Percentiles rank a stretch among this genome's conserved stretches.
Evolutionary conservation across 345 rosid genomes (phyloP).

Genomic region (Salix koriyanagi): DNA sequence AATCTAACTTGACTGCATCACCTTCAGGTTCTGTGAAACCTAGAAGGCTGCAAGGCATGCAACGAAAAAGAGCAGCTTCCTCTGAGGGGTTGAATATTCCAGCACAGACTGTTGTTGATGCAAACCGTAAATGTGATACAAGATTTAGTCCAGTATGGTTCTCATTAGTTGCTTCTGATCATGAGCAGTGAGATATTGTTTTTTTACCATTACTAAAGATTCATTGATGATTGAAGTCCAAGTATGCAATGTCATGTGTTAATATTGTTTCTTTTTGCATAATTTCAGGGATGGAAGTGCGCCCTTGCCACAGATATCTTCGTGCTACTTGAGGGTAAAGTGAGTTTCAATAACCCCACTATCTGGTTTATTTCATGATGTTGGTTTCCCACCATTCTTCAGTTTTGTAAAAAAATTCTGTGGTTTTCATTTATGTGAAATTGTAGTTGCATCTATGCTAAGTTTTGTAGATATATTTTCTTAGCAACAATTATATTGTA

Average conservation of each 20-base stretch:
- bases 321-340: constrained; percentile 45
- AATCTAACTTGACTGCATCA: constrained; percentile 11
- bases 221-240: neutral
- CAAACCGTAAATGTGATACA: constrained; percentile 17
- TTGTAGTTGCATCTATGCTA: neutral
- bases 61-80: constrained; percentile 15
- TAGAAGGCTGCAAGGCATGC: constrained; percentile 13
- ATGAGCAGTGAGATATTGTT: constrained; percentile 30
- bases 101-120: constrained; percentile 26
- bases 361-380: neutral
- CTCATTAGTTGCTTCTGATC: constrained; percentile 36
- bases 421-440: neutral
- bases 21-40: constrained; percentile 24
- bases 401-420: neutral
- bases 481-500: neutral
- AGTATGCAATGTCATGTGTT: neutral
- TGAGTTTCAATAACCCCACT: constrained; percentile 22
- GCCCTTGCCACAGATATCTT: constrained; percentile 45
- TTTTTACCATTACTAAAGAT: neutral
- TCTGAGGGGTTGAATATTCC: constrained; percentile 25
- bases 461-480: neutral
- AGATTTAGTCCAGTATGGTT: constrained; percentile 39
- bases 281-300: constrained; percentile 32
- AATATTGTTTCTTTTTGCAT: constrained; percentile 3
- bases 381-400: neutral